Conservation (phyloP, 306 rosid genomes). For the Fragaria vesca region DNA sequence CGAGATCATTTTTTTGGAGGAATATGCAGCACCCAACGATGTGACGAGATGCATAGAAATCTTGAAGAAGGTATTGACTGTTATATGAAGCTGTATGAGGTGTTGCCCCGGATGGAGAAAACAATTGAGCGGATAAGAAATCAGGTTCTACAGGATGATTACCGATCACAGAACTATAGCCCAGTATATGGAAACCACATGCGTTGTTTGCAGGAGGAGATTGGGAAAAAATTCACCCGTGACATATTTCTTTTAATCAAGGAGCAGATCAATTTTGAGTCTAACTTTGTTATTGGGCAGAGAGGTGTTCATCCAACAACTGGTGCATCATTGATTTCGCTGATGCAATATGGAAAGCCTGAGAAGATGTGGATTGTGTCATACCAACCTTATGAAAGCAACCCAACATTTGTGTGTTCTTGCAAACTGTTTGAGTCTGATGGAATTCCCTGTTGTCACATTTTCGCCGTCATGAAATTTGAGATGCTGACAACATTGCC, state of each 20-base stretch:
- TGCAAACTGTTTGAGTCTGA: not conserved
- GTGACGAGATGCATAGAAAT: not conserved
- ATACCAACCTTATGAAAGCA: not conserved
- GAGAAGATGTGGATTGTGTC: not conserved
- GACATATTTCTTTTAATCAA: not conserved
- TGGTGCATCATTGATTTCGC: not conserved
- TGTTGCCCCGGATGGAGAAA: not conserved
- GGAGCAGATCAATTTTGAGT: slow-evolving; percentile 4
- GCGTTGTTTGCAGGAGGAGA: not conserved
- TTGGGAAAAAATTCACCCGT: not conserved
- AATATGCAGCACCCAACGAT: slow-evolving; percentile 1
- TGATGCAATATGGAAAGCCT: slow-evolving; percentile 4
- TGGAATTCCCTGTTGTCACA: not conserved
- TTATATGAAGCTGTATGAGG: not conserved
- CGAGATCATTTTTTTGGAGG: not conserved
- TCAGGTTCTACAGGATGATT: not conserved
- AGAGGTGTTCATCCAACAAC: not conserved
- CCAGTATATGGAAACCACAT: not conserved
- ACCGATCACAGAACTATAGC: not conserved
- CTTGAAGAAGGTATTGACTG: not conserved
- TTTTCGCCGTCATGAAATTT: not conserved
- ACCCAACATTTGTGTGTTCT: not conserved
- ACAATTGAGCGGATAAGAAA: not conserved
- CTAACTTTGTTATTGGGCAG: not conserved
- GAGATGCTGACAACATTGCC: not conserved